A percentile compares a stretch with the other conserved stretches of the same genome.
These are phyloP conservation scores for Discostella stelligeroides DNA, from an alignment of 108 stramenopile genomes.

Conservation along the genomic window DNA sequence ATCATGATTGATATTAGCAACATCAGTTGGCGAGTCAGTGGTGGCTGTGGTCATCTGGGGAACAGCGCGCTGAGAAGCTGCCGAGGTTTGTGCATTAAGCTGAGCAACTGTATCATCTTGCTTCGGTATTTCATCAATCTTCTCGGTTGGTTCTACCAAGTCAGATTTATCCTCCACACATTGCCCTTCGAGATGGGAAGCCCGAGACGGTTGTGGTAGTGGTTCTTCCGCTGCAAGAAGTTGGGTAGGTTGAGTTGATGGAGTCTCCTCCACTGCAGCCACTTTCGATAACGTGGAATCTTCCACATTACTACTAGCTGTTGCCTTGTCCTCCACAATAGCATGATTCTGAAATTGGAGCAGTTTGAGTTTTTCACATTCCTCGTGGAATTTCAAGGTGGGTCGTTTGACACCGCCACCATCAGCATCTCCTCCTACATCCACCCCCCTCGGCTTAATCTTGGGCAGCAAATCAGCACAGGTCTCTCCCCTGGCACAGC, in stretches of 20 bases:
- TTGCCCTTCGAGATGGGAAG: not conserved
- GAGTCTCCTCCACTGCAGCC: not conserved
- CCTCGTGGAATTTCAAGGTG: constrained; percentile 60
- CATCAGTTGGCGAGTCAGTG: not conserved
- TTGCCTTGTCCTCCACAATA: constrained; percentile 27
- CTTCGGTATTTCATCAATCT: not conserved
- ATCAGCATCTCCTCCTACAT: constrained; percentile 25
- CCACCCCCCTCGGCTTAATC: constrained; percentile 26
- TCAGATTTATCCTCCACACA: no score
- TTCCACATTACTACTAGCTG: constrained; percentile 21
- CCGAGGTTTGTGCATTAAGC: not conserved
- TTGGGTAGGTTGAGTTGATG: not conserved
- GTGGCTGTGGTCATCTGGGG: not conserved
- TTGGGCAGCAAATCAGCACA: constrained; percentile 59
- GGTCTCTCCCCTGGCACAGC: constrained; percentile 51
- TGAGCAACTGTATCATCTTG: not conserved
- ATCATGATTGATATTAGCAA: not conserved
- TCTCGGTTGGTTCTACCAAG: no score
- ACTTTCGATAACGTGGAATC: not conserved
- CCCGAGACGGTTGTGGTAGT: not conserved
- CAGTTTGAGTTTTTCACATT: constrained; percentile 80
- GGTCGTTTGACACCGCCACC: not conserved
- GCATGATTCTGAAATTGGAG: constrained; percentile 61
- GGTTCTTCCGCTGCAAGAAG: not conserved
- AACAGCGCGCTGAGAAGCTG: not conserved